These are phyloP conservation scores for Phialophora expanda DNA, from an alignment of 2,329 filamentous ascomycete genomes.

Conservation along the genomic window DNA sequence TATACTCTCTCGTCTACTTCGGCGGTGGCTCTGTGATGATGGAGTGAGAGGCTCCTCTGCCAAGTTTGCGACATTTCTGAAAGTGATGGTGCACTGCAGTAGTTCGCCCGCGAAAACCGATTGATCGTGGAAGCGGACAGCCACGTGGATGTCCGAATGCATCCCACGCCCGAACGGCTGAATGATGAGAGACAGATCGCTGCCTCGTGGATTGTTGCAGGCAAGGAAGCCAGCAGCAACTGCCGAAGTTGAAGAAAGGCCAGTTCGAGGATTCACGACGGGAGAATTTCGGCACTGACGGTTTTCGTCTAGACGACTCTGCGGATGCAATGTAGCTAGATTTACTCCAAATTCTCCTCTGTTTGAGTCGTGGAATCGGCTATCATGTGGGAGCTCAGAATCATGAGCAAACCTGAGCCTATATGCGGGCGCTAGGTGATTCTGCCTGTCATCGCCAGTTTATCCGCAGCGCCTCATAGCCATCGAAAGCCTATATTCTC, in stretches of 20 bases:
- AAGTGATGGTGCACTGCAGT: slow-evolving; percentile 93
- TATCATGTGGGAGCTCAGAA: not conserved
- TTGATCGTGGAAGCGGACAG: slow-evolving; percentile 91
- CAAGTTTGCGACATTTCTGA: slow-evolving; percentile 76
- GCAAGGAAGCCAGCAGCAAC: not conserved
- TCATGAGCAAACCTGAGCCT: not conserved
- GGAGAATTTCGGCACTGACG: not conserved
- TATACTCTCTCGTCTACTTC: slow-evolving; percentile 36
- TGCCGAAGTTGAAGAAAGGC: not conserved
- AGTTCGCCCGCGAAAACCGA: slow-evolving; percentile 97
- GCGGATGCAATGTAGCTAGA: not conserved
- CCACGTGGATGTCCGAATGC: slow-evolving; percentile 84
- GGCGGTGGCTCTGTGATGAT: slow-evolving; percentile 35
- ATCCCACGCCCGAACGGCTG: slow-evolving; percentile 41
- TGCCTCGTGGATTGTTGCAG: not conserved
- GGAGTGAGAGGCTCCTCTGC: slow-evolving; percentile 50
- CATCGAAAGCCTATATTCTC: not conserved
- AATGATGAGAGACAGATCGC: not conserved
- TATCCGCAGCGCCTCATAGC: not conserved
- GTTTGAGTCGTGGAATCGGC: not conserved
- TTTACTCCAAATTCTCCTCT: not conserved
- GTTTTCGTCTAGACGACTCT: not conserved
- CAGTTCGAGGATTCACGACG: not conserved
- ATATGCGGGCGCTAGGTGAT: too few relatives aligned
- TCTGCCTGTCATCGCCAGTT: not conserved